Evolutionary conservation across 108 stramenopile genomes (phyloP).

Genomic region (Conticribra weissflogii): DNA sequence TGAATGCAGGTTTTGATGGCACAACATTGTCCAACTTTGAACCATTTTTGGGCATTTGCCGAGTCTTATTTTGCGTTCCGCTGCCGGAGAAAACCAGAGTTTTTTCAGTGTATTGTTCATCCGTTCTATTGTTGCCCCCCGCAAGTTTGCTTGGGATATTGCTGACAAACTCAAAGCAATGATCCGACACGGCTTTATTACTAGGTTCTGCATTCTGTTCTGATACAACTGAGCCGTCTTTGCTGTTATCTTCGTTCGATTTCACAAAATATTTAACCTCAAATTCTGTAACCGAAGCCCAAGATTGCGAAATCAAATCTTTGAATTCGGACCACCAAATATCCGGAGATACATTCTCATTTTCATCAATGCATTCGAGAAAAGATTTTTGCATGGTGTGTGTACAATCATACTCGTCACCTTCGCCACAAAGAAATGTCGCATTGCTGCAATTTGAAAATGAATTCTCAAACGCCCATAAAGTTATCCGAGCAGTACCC

Average conservation of each 20-base stretch:
- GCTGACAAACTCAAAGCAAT: constrained; percentile 10
- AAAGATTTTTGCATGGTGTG: too few species aligned
- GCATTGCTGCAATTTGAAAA: not conserved
- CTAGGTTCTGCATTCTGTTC: not conserved
- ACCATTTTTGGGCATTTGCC: not conserved
- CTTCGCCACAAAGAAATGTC: not conserved
- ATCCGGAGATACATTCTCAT: not conserved
- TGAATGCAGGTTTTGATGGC: constrained; percentile 8
- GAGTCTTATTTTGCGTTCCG: constrained; percentile 20
- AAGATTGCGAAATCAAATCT: constrained; percentile 32
- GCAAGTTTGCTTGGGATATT: not conserved
- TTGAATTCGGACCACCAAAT: constrained; percentile 39
- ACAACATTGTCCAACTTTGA: not conserved
- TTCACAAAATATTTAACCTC: constrained; percentile 10
- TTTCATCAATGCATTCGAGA: too few species aligned
- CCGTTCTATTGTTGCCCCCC: not conserved
- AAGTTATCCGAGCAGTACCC: constrained; percentile 33
- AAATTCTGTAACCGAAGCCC: constrained; percentile 16
- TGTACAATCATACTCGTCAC: not conserved
- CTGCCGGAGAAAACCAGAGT: constrained; percentile 44
- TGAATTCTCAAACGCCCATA: constrained; percentile 45
- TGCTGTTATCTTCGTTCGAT: not conserved
- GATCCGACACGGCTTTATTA: not conserved
- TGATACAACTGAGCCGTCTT: not conserved
- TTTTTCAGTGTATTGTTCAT: constrained; percentile 18